Percentiles rank a stretch among this genome's conserved stretches.
phyloP scores from a whole-genome alignment of 257 asterid species.

The Solanum phureja region DNA sequence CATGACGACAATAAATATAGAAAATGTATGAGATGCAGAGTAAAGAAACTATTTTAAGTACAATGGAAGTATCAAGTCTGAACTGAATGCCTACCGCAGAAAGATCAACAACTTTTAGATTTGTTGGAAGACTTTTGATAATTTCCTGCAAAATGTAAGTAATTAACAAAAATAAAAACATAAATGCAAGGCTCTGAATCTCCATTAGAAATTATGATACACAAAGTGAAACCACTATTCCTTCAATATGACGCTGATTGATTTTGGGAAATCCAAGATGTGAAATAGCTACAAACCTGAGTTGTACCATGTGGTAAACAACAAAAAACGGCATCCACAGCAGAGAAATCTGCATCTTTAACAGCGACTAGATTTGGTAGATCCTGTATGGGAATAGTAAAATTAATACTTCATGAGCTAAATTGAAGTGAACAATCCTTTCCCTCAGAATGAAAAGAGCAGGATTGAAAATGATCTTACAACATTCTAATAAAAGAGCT shows the following conservation, averaged over 20 bases:
- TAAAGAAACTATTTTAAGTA: background rate
- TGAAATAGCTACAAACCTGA: constrained; percentile 40
- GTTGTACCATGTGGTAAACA: constrained; percentile 98
- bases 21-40: background rate
- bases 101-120: constrained; percentile 78
- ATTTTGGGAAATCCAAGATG: background rate
- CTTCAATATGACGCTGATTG: background rate
- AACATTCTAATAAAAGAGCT: background rate
- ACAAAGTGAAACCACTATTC: background rate
- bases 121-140: constrained; percentile 65
- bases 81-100: constrained; percentile 66
- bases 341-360: constrained; percentile 77
- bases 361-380: constrained; percentile 83
- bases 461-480: background rate
- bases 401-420: background rate
- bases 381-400: constrained; percentile 24
- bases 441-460: background rate
- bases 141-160: constrained; percentile 53
- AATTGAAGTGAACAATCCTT: background rate
- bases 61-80: background rate
- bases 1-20: background rate
- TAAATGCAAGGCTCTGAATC: background rate
- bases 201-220: background rate
- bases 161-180: background rate
- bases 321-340: constrained; percentile 89